These are phyloP conservation scores for Tolypocladium guangdongense DNA, from an alignment of 2,329 filamentous ascomycete genomes.

Conservation along the genomic window DNA sequence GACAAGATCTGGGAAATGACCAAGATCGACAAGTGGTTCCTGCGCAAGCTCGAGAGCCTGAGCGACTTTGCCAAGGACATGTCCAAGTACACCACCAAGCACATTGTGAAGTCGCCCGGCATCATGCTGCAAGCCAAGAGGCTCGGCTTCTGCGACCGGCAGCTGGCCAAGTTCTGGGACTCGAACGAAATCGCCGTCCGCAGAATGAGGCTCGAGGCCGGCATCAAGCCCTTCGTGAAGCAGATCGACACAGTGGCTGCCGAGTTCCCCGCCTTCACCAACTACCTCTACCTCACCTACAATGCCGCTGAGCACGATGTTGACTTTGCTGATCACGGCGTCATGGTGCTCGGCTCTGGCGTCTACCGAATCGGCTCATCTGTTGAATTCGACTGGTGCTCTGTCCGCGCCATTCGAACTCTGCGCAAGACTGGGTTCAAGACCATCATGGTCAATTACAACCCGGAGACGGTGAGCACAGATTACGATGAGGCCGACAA, in stretches of 20 bases:
- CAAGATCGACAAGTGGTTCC: slow-evolving; percentile 98
- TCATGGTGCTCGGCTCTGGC: slow-evolving; percentile 93
- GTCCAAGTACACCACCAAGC: slow-evolving; percentile 51
- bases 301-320: slow-evolving; percentile 83
- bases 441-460: slow-evolving; percentile 94
- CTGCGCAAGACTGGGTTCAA: slow-evolving; percentile 76
- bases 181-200: slow-evolving; percentile 90
- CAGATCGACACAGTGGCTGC: slow-evolving; percentile 98
- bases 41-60: slow-evolving; percentile 80
- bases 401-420: slow-evolving; percentile 85
- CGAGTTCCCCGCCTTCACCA: slow-evolving; percentile 88
- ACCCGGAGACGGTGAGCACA: slow-evolving; percentile 80
- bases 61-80: slow-evolving; percentile 81
- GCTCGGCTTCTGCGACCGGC: slow-evolving; percentile 86
- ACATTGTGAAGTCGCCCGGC: slow-evolving; percentile 51
- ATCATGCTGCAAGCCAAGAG: slow-evolving; percentile 79
- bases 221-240: slow-evolving; percentile 84
- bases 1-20: slow-evolving; percentile 98
- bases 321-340: slow-evolving; percentile 73
- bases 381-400: slow-evolving; percentile 99
- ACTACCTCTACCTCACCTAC: slow-evolving; percentile 95
- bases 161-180: slow-evolving; percentile 87
- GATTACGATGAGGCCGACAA: slow-evolving; percentile 93
- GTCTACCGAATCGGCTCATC: slow-evolving; percentile 96
- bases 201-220: slow-evolving; percentile 70